Conservation (phyloP, 495 filamentous ascomycete species). For the Podospora comata region DNA sequence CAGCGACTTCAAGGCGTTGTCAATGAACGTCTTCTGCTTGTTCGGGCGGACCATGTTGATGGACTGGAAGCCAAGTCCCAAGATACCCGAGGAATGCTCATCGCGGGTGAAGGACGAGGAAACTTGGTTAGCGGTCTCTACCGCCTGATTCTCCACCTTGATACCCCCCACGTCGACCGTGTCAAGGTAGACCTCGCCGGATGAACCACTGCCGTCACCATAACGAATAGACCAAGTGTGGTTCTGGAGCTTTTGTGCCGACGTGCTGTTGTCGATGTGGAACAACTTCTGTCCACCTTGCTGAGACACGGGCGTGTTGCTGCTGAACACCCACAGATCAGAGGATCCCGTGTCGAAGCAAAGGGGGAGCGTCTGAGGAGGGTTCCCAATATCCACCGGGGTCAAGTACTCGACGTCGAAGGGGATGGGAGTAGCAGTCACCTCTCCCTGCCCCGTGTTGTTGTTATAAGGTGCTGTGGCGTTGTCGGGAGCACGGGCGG, state of each 20-base stretch:
- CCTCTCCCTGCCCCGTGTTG: conserved; percentile 34
- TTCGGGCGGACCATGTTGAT: conserved; percentile 69
- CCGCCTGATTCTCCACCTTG: conserved; percentile 62
- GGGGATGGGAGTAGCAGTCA: conserved; percentile 39
- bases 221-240: conserved; percentile 67
- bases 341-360: conserved; percentile 76
- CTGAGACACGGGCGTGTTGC: conserved; percentile 41
- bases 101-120: conserved; percentile 61
- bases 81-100: conserved; percentile 62
- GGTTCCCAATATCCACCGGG: conserved; percentile 66
- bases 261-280: conserved; percentile 48
- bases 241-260: conserved; percentile 50
- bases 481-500: conserved; percentile 21
- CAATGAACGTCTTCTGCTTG: conserved; percentile 69
- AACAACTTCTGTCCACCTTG: conserved; percentile 56
- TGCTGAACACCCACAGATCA: conserved; percentile 66
- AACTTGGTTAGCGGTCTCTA: conserved; percentile 67
- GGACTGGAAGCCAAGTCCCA: conserved; percentile 70
- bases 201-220: conserved; percentile 67
- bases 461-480: conserved; percentile 16
- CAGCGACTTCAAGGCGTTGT: conserved; percentile 60
- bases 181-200: conserved; percentile 70
- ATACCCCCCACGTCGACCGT: conserved; percentile 72
- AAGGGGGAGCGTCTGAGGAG: conserved; percentile 63
- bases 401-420: conserved; percentile 68